A percentile compares a stretch with the other conserved stretches of the same genome.
phyloP scores from a whole-genome alignment of 1,139 yeast species.

The Blastobotrys malaysiensis region DNA sequence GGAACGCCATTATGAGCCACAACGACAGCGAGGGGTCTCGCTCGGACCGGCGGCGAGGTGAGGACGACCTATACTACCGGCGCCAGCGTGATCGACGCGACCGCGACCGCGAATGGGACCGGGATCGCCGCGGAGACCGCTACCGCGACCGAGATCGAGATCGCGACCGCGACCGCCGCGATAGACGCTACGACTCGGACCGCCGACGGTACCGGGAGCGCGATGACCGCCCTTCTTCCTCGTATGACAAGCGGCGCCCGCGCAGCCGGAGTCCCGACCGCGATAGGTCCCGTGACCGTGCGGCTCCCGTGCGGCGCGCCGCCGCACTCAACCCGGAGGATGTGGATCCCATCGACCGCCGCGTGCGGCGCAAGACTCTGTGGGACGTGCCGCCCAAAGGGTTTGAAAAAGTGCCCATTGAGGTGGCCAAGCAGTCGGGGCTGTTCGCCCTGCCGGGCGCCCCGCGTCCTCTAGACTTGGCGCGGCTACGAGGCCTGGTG shows the following conservation, averaged over 20 bases:
- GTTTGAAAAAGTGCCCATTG: constrained; percentile 71
- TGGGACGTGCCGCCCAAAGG: constrained; percentile 80
- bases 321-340: constrained; percentile 26
- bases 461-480: constrained; percentile 39
- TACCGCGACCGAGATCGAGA: constrained; percentile 15
- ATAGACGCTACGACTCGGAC: constrained; percentile 5
- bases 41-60: background rate
- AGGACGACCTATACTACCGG: background rate
- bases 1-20: background rate
- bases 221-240: background rate
- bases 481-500: background rate
- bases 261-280: constrained; percentile 15
- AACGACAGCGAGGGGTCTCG: background rate
- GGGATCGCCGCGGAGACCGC: constrained; percentile 3
- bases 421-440: constrained; percentile 77
- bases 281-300: constrained; percentile 13
- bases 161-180: constrained; percentile 15
- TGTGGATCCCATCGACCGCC: constrained; percentile 41
- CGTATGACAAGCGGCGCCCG: constrained; percentile 10
- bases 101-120: constrained; percentile 2
- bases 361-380: constrained; percentile 44
- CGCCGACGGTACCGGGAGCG: constrained; percentile 4
- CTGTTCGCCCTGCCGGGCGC: constrained; percentile 73
- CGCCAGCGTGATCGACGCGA: constrained; percentile 1
- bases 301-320: constrained; percentile 13